Evolutionary conservation across 2,329 filamentous ascomycete genomes (phyloP), one percentile per base, ranked within the genome.

Genomic region (Sporothrix mexicana): DNA sequence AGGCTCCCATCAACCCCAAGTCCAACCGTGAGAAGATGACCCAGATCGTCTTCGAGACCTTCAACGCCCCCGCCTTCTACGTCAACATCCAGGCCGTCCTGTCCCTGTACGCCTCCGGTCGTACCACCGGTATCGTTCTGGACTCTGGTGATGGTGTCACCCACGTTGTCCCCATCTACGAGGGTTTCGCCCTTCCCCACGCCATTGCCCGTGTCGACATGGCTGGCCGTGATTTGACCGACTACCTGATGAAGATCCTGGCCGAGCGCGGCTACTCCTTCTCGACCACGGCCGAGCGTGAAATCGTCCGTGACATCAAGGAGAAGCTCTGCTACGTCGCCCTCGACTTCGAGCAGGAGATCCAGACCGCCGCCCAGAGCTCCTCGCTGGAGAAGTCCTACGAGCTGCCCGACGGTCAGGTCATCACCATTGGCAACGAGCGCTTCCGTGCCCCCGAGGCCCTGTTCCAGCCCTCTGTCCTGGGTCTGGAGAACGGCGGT

Each of bases 1-100:
- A 99, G 90, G 96, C 96, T 81, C 96, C 96, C 80, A 98, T 99
- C 92, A 99, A 99, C 92, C 96, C 96, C 85, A 98, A 98, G 91
- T 97, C 93, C 89, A 99, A 99, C 91, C 93, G 96, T 92, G 96
- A 99, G 91, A 99, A 99, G 94, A 99, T 99, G 96, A 98, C 96
- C 80, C 96, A 99, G 89, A 99, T 99, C 79, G 95, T 99, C 85
- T 99, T 99, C 89, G 96, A 99, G 92, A 99, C 96, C 81, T 99
- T 99, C 92, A 98, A 99, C 89, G 95, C 96, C 81, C 96, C 96
- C 80, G 96, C 96, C 80, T 98, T 99, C 92, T 99, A 99, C 91
- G 96, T 99, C 89, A 98, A 96, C 82, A 99, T 99, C 86, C 95
- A 98, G 91, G 96, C 96, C 84, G 96, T 99, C 78, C 91, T 99